Conservation (phyloP, 73 alveolate species). For the Paramecium octaurelia region DNA sequence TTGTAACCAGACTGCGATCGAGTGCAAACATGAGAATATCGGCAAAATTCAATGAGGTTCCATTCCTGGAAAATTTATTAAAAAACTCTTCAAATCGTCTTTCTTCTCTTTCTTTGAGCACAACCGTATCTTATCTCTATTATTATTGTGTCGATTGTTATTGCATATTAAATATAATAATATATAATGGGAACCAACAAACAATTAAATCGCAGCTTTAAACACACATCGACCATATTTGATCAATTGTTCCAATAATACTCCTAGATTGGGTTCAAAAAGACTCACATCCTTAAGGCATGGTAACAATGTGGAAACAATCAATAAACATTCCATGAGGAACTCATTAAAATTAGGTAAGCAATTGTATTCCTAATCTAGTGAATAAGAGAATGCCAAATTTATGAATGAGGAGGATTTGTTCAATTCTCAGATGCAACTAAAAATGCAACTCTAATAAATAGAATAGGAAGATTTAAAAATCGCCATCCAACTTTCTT, state of each 20-base stretch:
- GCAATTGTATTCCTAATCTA: background rate
- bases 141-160: background rate
- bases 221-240: background rate
- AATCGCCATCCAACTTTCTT: background rate
- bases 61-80: conserved; percentile 24
- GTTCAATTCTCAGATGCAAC: background rate
- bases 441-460: background rate
- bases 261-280: background rate
- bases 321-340: background rate
- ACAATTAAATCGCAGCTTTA: background rate
- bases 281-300: background rate
- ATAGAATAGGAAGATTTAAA: conserved; percentile 31
- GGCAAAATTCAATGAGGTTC: background rate
- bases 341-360: conserved; percentile 22
- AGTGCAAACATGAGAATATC: background rate
- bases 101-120: conserved; percentile 40
- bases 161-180: background rate
- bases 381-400: conserved; percentile 2
- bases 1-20: background rate
- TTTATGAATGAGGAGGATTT: background rate
- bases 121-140: conserved; percentile 6
- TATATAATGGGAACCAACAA: background rate
- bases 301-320: conserved; percentile 13
- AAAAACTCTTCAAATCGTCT: conserved; percentile 42
- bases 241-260: background rate